These are phyloP conservation scores for Serpula lacrymans DNA, from an alignment of 768 basidiomycete species.

Conservation along the genomic window DNA sequence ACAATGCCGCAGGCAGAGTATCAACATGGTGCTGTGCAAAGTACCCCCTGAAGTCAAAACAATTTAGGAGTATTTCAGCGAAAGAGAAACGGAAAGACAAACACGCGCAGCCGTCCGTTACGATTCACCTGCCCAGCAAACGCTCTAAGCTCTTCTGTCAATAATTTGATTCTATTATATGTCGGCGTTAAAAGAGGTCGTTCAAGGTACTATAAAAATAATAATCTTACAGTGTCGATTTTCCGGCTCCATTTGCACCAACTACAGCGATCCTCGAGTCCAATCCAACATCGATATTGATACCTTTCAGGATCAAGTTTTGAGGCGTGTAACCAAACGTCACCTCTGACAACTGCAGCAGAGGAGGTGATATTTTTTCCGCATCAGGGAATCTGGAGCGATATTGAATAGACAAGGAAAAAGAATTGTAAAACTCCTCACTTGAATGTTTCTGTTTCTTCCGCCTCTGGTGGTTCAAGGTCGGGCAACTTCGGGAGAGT, in stretches of 20 bases:
- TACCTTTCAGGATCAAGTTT: constrained; percentile 68
- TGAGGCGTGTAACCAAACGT: constrained; percentile 84
- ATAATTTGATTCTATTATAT: constrained; percentile 76
- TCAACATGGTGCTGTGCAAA: constrained; percentile 98
- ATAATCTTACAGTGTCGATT: constrained; percentile 78
- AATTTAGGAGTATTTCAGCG: constrained; percentile 5
- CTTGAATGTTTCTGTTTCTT: constrained; percentile 93
- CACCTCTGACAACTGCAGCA: constrained; percentile 88
- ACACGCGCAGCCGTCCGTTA: constrained; percentile 91
- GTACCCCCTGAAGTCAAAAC: constrained; percentile 56
- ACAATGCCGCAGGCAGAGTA: constrained; percentile 76
- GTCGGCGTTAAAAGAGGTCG: constrained; percentile 5
- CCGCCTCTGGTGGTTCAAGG: constrained; percentile 86
- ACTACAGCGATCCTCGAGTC: constrained; percentile 95
- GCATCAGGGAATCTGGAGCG: constrained; percentile 80
- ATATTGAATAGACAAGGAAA: background rate
- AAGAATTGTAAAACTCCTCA: constrained; percentile 23
- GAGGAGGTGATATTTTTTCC: constrained; percentile 95
- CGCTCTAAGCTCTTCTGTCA: constrained; percentile 81
- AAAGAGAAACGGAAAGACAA: constrained; percentile 22
- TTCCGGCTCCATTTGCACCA: constrained; percentile 94
- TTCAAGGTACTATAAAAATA: background rate
- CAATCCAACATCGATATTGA: constrained; percentile 91
- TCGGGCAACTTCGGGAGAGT: constrained; percentile 68
- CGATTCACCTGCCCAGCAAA: constrained; percentile 76